Evolutionary conservation across 257 asterid genomes (phyloP).

Genomic region (Nicotiana attenuata): DNA sequence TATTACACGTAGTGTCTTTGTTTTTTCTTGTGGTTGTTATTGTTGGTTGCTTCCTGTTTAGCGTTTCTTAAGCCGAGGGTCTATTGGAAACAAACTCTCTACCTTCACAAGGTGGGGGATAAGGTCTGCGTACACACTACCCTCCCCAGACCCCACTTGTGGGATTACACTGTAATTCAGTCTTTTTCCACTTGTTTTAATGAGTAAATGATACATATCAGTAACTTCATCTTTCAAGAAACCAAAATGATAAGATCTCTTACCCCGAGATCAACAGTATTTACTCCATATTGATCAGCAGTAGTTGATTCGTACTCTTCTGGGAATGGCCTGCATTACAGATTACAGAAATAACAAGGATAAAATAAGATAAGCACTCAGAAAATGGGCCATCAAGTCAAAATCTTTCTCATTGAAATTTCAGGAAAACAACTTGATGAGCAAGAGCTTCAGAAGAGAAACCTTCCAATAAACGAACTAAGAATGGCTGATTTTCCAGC

Average conservation of each 20-base stretch:
- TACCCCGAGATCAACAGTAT: constrained; percentile 63
- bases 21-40: no score
- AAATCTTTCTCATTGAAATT: not conserved
- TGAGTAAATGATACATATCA: not conserved
- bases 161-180: not conserved
- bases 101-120: no score
- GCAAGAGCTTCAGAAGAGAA: constrained; percentile 15
- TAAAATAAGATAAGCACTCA: not conserved
- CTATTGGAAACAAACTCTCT: no score
- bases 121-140: no score
- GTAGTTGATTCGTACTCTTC: constrained; percentile 66
- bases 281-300: constrained; percentile 58
- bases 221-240: not conserved
- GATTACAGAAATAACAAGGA: not conserved
- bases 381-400: not conserved
- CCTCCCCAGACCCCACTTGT: no score
- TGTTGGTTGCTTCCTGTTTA: no score
- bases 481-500: constrained; percentile 86
- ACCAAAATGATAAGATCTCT: constrained; percentile 7
- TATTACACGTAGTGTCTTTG: no score
- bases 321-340: constrained; percentile 56
- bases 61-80: no score
- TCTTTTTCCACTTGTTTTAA: not conserved
- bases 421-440: not conserved
- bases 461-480: constrained; percentile 84